Evolutionary conservation across 2,329 filamentous ascomycete genomes (phyloP).

Genomic region (Phoma sp.): DNA sequence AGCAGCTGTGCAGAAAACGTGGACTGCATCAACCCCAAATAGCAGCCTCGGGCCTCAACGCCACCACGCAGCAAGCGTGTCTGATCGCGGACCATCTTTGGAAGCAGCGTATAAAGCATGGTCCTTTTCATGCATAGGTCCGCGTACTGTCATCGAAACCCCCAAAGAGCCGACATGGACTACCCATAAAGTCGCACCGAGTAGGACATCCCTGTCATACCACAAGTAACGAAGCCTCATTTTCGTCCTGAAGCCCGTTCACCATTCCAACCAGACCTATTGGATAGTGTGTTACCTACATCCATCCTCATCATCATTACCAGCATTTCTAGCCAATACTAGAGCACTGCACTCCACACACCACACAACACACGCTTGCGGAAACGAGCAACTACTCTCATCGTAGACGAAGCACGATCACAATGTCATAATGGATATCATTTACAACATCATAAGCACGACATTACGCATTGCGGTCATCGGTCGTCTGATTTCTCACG

Average conservation of each 20-base stretch:
- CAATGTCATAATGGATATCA: neutral
- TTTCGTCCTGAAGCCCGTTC: neutral
- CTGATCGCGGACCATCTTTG: too few species aligned
- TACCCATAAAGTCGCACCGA: neutral
- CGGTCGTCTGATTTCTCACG: conserved; percentile 2
- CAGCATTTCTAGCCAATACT: neutral
- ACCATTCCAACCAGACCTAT: neutral
- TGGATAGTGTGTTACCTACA: neutral
- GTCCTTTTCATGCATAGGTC: too few species aligned
- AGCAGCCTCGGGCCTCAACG: neutral
- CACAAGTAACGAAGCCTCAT: neutral
- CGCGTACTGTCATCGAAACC: neutral
- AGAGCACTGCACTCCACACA: conserved; percentile 1
- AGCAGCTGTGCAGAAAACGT: neutral
- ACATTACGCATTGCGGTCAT: conserved; percentile 6
- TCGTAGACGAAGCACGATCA: conserved; percentile 10
- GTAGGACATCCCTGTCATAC: neutral
- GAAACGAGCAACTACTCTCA: neutral
- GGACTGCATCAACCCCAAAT: neutral
- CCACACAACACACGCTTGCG: neutral
- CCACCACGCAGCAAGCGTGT: neutral
- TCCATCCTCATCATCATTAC: neutral
- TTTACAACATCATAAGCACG: conserved; percentile 6
- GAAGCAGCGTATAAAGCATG: too few species aligned
- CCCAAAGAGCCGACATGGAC: neutral